Evolutionary conservation across 768 basidiomycete genomes (phyloP).

Genomic region (Phylloporus sp.): DNA sequence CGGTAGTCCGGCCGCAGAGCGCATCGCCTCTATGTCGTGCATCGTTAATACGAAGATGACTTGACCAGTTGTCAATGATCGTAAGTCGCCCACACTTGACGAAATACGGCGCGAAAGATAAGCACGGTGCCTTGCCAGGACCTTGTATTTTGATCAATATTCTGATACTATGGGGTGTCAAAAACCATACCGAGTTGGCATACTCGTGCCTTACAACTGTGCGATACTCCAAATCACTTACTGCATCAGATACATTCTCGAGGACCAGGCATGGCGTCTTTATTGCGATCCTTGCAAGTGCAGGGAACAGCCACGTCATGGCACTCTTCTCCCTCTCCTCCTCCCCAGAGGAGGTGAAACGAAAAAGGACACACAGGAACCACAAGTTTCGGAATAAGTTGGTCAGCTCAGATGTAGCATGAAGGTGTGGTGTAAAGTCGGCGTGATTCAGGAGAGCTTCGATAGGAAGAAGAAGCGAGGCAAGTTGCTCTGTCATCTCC

Average conservation of each 20-base stretch:
- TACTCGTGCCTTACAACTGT: conserved; percentile 86
- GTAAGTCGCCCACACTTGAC: conserved; percentile 60
- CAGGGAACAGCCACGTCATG: conserved; percentile 75
- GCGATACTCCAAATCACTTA: conserved; percentile 89
- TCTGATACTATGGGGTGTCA: neutral
- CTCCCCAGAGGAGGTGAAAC: conserved; percentile 51
- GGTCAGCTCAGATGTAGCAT: conserved; percentile 55
- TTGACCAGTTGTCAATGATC: conserved; percentile 74
- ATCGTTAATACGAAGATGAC: conserved; percentile 80
- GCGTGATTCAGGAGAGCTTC: conserved; percentile 75
- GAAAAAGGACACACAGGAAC: conserved; percentile 87
- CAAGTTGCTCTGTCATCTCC: conserved; percentile 82
- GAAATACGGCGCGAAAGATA: conserved; percentile 63
- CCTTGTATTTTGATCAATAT: conserved; percentile 39
- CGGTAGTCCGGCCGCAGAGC: conserved; percentile 72
- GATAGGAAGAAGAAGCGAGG: conserved; percentile 84
- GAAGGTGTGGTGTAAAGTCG: conserved; percentile 57
- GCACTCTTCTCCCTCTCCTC: conserved; percentile 50
- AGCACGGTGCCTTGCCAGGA: conserved; percentile 61
- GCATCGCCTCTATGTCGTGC: conserved; percentile 85
- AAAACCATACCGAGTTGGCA: conserved; percentile 57
- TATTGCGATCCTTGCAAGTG: conserved; percentile 70
- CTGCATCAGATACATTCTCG: conserved; percentile 77
- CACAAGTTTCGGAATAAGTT: conserved; percentile 88
- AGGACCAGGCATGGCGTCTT: conserved; percentile 84